Evolutionary conservation across 805 yeast genomes (phyloP).

Genomic region (Spathaspora sp.): DNA sequence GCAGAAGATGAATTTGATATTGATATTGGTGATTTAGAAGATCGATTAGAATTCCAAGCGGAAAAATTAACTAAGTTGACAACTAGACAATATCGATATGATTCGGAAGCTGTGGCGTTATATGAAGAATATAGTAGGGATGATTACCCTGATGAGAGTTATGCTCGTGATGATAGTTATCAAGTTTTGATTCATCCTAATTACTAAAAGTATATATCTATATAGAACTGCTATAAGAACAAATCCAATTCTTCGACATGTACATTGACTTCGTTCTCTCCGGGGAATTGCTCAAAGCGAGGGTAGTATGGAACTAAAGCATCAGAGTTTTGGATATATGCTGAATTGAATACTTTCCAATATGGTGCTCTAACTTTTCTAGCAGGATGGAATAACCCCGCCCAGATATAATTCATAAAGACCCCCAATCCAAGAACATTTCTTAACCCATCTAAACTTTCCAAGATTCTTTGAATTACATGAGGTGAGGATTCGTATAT

Average conservation of each 20-base stretch:
- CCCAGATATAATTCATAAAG: slow-evolving; percentile 72
- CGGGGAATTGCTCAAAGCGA: slow-evolving; percentile 26
- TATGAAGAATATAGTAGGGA: slow-evolving; percentile 27
- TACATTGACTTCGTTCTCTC: neutral
- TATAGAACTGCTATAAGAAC: slow-evolving; percentile 19
- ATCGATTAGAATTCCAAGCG: slow-evolving; percentile 51
- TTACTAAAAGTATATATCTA: neutral
- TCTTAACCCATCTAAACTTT: slow-evolving; percentile 72
- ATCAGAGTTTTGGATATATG: slow-evolving; percentile 72
- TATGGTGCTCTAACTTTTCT: slow-evolving; percentile 77
- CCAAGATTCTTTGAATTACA: slow-evolving; percentile 78
- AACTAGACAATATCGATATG: slow-evolving; percentile 34
- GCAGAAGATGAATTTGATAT: slow-evolving; percentile 12
- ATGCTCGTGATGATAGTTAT: slow-evolving; percentile 25
- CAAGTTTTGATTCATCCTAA: slow-evolving; percentile 3
- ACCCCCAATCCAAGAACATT: slow-evolving; percentile 74
- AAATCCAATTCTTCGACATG: slow-evolving; percentile 51
- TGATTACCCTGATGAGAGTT: slow-evolving; percentile 25
- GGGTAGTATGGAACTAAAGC: slow-evolving; percentile 85
- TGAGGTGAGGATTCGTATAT: slow-evolving; percentile 94
- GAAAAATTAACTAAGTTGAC: slow-evolving; percentile 46
- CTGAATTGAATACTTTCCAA: slow-evolving; percentile 78
- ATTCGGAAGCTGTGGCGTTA: slow-evolving; percentile 17
- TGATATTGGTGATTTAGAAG: slow-evolving; percentile 20
- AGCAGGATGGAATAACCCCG: slow-evolving; percentile 93